phyloP scores from a whole-genome alignment of 257 asterid species.

The Jacaranda mimosifolia region DNA sequence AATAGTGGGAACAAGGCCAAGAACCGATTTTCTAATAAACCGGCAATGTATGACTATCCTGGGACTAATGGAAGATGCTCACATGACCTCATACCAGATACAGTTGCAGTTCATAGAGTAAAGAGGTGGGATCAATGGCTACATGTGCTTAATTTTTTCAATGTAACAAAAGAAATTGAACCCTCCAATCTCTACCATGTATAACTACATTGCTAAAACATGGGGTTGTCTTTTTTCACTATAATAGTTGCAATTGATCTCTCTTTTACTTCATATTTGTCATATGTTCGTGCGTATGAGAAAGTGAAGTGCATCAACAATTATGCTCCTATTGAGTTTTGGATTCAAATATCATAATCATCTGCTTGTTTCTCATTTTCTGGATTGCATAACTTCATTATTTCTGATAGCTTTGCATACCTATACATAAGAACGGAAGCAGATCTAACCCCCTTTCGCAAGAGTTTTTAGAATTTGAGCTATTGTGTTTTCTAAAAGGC shows the following conservation, averaged over 20 bases:
- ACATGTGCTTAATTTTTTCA: constrained; percentile 63
- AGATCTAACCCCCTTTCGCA: too few species aligned
- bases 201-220: constrained; percentile 26
- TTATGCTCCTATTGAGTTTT: too few species aligned
- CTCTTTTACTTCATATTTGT: neutral
- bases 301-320: too few species aligned
- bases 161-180: constrained; percentile 63
- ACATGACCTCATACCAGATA: constrained; percentile 73
- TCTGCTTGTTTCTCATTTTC: too few species aligned
- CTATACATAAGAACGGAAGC: too few species aligned
- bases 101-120: constrained; percentile 71
- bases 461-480: too few species aligned
- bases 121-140: constrained; percentile 86
- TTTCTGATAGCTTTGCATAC: too few species aligned
- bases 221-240: neutral
- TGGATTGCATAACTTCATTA: too few species aligned
- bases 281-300: neutral
- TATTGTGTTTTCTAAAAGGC: too few species aligned
- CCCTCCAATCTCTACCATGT: constrained; percentile 49
- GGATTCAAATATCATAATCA: too few species aligned
- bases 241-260: too few species aligned
- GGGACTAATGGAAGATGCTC: constrained; percentile 84
- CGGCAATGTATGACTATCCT: constrained; percentile 84
- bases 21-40: constrained; percentile 71
- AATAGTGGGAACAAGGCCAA: constrained; percentile 67